These are phyloP conservation scores for Spizellomyces sp. DNA, from an alignment of 192 early-diverging fungal species.

Conservation along the genomic window DNA sequence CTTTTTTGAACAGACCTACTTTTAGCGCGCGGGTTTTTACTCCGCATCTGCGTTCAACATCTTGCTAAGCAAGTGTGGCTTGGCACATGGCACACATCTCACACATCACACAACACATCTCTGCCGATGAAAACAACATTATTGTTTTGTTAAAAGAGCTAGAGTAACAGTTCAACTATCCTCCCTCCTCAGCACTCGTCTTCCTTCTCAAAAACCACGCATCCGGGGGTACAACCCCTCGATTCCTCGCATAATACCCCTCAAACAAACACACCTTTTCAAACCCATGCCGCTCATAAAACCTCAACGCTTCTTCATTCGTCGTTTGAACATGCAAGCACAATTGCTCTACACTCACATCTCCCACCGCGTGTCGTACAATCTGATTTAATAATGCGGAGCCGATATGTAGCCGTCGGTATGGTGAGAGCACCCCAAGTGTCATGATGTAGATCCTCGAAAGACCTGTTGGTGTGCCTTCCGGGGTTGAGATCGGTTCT, in stretches of 20 bases:
- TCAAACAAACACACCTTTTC: conserved; percentile 53
- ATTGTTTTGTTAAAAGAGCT: too few relatives aligned
- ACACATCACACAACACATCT: too few relatives aligned
- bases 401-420: conserved; percentile 67
- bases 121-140: too few relatives aligned
- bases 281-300: conserved; percentile 85
- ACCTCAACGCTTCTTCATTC: conserved; percentile 78
- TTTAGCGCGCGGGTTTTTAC: too few relatives aligned
- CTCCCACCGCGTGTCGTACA: conserved; percentile 47
- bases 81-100: too few relatives aligned
- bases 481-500: conserved; percentile 44
- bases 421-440: conserved; percentile 84
- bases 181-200: too few relatives aligned
- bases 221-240: conserved; percentile 77
- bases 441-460: conserved; percentile 86
- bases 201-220: conserved; percentile 59
- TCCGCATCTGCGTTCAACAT: too few relatives aligned
- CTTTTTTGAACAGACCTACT: too few relatives aligned
- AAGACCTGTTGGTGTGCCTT: not conserved
- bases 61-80: too few relatives aligned
- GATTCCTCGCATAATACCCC: conserved; percentile 72
- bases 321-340: conserved; percentile 84
- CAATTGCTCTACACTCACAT: conserved; percentile 57
- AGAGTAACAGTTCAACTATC: too few relatives aligned
- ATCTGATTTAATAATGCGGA: conserved; percentile 65